Base-by-base conservation (phyloP, 495 filamentous ascomycete genomes). In the Usnea hakonensis region DNA sequence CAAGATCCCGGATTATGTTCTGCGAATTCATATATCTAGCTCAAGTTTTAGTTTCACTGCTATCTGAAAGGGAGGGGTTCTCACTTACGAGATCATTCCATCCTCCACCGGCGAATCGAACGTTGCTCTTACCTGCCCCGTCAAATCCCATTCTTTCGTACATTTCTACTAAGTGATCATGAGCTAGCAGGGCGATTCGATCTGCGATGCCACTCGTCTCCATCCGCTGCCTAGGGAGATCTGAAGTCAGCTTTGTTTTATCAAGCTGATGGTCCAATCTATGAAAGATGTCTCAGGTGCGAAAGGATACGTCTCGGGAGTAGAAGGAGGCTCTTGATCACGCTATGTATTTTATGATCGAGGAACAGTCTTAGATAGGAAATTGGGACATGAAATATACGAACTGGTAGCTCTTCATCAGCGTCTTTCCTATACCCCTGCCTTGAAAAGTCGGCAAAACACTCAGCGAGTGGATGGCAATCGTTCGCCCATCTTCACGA, bases 391-490 rank as follows among this genome's bases (percentile, higher is more conserved):
- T n/a, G n/a, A n/a, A n/a, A n/a, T n/a, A n/a, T n/a, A n/a, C n/a
- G n/a, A n/a, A n/a, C 52, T 91, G 78, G 67, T 89, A 97, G 4
- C 87, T 78, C 75, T 83, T 85, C 71, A 96, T 75, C 54, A 96
- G 74, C 28, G 85, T 85, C 67, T 81, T 84, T n/a, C 88, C 93
- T 9, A 96, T 74, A 13, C 87, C 86, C 59, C 83, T 82, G 40
- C 83, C 76, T 62, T 95, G 92, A 46, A 90, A 85, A 62, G 84
- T 79, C 1, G 88, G 90, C 38, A 87, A 76, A 28, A 96, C 87
- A 19, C 88, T 89, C 1, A 97, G 76, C 0, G 89, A 93, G 70
- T 96, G 92, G 40, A 96, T 71, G 23, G 83, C 88, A 58, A 97
- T 76, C 3, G 90, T 94, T 40, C 83, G 67, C 37, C 91, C 91